Percentiles rank a stretch among this genome's conserved stretches.
Conservation (phyloP, 2,329 filamentous ascomycete species). For the Rhinocladiella similis region DNA sequence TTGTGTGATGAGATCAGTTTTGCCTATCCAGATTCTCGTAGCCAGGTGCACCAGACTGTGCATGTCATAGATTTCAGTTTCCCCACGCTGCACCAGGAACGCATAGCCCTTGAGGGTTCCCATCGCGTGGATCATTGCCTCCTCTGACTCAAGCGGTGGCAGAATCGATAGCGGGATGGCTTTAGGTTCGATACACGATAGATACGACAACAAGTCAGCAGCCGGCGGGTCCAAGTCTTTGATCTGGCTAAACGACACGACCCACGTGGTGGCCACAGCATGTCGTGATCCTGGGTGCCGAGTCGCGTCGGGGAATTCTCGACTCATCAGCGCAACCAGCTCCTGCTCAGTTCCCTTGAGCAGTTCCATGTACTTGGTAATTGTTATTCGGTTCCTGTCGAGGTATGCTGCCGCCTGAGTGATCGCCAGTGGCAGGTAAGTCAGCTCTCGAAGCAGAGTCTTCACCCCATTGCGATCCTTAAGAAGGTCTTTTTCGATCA, state of each 20-base stretch:
- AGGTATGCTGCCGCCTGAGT: constrained; percentile 30
- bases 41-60: constrained; percentile 39
- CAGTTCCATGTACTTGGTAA: constrained; percentile 23
- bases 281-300: constrained; percentile 27
- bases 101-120: constrained; percentile 37
- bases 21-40: constrained; percentile 35
- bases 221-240: constrained; percentile 34
- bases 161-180: constrained; percentile 38
- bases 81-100: constrained; percentile 28
- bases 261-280: constrained; percentile 39
- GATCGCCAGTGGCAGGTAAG: constrained; percentile 32
- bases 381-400: constrained; percentile 15
- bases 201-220: constrained; percentile 37
- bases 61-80: constrained; percentile 24
- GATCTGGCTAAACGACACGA: constrained; percentile 40
- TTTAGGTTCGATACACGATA: constrained; percentile 35
- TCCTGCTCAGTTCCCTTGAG: constrained; percentile 31
- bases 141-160: constrained; percentile 24
- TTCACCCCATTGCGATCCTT: constrained; percentile 6
- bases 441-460: constrained; percentile 25
- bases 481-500: constrained; percentile 7
- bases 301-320: constrained; percentile 35
- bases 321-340: constrained; percentile 33
- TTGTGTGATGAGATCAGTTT: constrained; percentile 17
- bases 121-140: constrained; percentile 32